Conservation (phyloP, 805 yeast species). For the Saturnispora saitoi region DNA sequence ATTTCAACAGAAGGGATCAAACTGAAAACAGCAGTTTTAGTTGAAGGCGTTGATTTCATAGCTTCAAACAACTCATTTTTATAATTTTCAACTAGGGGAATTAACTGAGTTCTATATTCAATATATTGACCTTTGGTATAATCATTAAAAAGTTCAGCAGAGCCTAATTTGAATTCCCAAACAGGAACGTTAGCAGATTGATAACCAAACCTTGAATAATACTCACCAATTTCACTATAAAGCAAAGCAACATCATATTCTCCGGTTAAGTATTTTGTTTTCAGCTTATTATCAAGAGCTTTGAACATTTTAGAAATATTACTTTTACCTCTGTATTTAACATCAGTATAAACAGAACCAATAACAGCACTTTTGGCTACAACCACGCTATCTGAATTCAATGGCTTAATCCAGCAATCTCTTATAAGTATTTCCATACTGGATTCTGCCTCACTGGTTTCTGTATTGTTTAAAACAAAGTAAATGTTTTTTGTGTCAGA, state of each 20-base stretch:
- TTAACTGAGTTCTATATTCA: slow-evolving; percentile 1
- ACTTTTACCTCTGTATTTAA: slow-evolving; percentile 42
- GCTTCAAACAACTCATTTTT: neutral
- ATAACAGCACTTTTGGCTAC: slow-evolving; percentile 27
- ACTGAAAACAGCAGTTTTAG: slow-evolving; percentile 9
- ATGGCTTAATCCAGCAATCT: slow-evolving; percentile 14
- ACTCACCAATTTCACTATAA: slow-evolving; percentile 69
- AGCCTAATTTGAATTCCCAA: slow-evolving; percentile 7
- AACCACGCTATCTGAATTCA: slow-evolving; percentile 6
- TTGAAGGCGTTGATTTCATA: neutral
- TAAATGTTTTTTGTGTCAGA: slow-evolving; percentile 9
- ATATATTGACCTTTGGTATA: slow-evolving; percentile 7
- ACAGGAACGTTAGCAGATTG: slow-evolving; percentile 20
- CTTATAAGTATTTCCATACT: slow-evolving; percentile 25
- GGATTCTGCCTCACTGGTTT: slow-evolving; percentile 9
- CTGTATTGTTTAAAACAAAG: slow-evolving; percentile 21
- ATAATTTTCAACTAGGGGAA: neutral
- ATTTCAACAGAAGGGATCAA: slow-evolving; percentile 30
- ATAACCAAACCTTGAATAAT: slow-evolving; percentile 58
- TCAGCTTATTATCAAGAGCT: slow-evolving; percentile 23
- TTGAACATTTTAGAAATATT: slow-evolving; percentile 44
- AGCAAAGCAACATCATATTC: slow-evolving; percentile 33
- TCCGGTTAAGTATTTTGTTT: slow-evolving; percentile 15
- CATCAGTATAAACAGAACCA: slow-evolving; percentile 53
- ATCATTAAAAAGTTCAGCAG: slow-evolving; percentile 2